Evolutionary conservation across 176 grass and related monocot genomes (phyloP).

Genomic region (Musa acuminata): DNA sequence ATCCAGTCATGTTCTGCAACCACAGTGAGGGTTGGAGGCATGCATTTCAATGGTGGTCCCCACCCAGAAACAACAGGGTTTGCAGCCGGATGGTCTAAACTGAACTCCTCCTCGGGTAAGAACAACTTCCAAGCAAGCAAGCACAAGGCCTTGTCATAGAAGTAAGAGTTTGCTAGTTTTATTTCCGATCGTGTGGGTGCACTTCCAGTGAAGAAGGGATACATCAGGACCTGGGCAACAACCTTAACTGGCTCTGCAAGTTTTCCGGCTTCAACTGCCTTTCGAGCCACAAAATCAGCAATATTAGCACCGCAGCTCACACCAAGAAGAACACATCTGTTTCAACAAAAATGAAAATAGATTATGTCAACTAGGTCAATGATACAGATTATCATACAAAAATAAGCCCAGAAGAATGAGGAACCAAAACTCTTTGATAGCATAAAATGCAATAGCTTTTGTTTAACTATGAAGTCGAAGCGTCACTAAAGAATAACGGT

Average conservation of each 20-base stretch:
- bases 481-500: too few relatives aligned
- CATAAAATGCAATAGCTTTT: background rate
- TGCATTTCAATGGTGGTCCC: constrained; percentile 2
- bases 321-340: constrained; percentile 11
- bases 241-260: constrained; percentile 7
- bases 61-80: background rate
- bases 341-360: background rate
- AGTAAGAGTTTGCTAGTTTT: constrained; percentile 17
- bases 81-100: constrained; percentile 14
- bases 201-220: constrained; percentile 9
- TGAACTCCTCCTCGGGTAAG: constrained; percentile 8
- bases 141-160: constrained; percentile 7
- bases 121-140: constrained; percentile 14
- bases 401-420: background rate
- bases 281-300: constrained; percentile 9
- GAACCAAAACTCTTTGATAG: background rate
- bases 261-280: constrained; percentile 8
- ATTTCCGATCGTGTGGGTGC: constrained; percentile 9
- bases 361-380: background rate
- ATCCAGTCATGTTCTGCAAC: constrained; percentile 17
- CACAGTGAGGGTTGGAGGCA: constrained; percentile 12
- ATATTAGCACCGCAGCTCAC: constrained; percentile 14
- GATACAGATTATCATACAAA: background rate
- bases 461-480: too few relatives aligned
- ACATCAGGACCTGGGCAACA: constrained; percentile 9